phyloP scores from a whole-genome alignment of 495 filamentous ascomycete genomes.

The Trypethelium eluteriae region DNA sequence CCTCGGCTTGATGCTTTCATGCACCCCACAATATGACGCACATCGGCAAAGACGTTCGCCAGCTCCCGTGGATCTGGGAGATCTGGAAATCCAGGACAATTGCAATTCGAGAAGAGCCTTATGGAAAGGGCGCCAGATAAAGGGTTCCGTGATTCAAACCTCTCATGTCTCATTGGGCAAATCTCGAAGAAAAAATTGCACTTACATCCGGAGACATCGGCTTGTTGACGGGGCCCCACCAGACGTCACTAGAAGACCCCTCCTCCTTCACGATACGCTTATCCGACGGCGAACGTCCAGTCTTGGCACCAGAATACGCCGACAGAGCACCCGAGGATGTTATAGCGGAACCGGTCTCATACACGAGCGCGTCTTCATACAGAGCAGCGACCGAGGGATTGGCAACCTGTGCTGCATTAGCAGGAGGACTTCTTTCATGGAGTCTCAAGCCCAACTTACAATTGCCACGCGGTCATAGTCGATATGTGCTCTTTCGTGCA shows the following conservation, averaged over 20 bases:
- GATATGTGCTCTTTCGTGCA: constrained; percentile 97
- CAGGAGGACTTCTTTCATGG: constrained; percentile 21
- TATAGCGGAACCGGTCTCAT: constrained; percentile 96
- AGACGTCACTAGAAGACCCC: constrained; percentile 80
- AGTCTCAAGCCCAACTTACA: constrained; percentile 47
- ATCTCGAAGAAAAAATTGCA: constrained; percentile 20
- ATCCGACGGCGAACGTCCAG: constrained; percentile 89
- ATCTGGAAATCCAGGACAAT: neutral
- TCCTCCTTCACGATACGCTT: constrained; percentile 95
- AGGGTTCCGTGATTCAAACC: neutral
- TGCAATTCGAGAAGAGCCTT: neutral
- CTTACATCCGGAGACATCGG: constrained; percentile 96
- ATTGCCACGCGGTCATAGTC: constrained; percentile 98
- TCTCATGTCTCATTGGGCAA: neutral
- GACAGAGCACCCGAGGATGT: constrained; percentile 90
- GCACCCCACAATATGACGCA: neutral
- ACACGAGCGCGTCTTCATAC: constrained; percentile 98
- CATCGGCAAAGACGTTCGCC: neutral
- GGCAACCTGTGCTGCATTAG: constrained; percentile 53
- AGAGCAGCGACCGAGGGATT: constrained; percentile 87
- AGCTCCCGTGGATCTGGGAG: neutral
- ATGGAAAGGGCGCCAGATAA: neutral
- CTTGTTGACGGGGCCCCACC: constrained; percentile 99
- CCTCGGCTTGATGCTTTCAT: constrained; percentile 1
- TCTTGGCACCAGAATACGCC: constrained; percentile 96